phyloP scores from a whole-genome alignment of 345 rosid species.

The Anacardium occidentale region DNA sequence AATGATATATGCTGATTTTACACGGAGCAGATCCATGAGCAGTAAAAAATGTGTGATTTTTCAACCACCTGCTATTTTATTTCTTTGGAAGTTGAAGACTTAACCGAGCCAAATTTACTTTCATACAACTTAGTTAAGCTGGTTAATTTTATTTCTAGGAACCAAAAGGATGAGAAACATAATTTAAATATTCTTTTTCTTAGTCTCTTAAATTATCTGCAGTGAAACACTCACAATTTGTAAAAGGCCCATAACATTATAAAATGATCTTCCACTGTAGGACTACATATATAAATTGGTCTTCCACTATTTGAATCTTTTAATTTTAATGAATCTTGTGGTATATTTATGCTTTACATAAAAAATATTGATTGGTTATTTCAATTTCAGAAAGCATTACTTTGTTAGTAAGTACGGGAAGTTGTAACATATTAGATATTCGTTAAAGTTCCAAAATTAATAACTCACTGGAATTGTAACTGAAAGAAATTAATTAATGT shows the following conservation, averaged over 20 bases:
- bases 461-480: slow-evolving; percentile 47
- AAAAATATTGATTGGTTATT: slow-evolving; percentile 16
- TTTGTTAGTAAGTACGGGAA: slow-evolving; percentile 12
- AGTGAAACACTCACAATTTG: background rate
- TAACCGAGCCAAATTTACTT: background rate
- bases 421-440: slow-evolving; percentile 22
- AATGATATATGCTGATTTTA: background rate
- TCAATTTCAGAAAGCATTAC: slow-evolving; percentile 10
- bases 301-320: slow-evolving; percentile 12
- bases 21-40: background rate
- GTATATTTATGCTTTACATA: background rate
- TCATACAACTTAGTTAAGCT: background rate
- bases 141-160: slow-evolving; percentile 5
- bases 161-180: background rate
- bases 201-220: background rate
- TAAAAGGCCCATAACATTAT: background rate
- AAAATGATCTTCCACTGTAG: background rate
- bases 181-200: background rate
- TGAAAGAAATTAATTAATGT: slow-evolving; percentile 66
- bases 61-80: background rate
- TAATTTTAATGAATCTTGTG: slow-evolving; percentile 12
- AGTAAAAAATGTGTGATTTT: background rate
- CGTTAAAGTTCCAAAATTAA: slow-evolving; percentile 32
- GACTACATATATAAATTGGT: background rate
- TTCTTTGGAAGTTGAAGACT: background rate